A percentile compares a stretch with the other conserved stretches of the same genome.
Conservation (phyloP, 257 asterid genomes). For the Petunia axillaris region DNA sequence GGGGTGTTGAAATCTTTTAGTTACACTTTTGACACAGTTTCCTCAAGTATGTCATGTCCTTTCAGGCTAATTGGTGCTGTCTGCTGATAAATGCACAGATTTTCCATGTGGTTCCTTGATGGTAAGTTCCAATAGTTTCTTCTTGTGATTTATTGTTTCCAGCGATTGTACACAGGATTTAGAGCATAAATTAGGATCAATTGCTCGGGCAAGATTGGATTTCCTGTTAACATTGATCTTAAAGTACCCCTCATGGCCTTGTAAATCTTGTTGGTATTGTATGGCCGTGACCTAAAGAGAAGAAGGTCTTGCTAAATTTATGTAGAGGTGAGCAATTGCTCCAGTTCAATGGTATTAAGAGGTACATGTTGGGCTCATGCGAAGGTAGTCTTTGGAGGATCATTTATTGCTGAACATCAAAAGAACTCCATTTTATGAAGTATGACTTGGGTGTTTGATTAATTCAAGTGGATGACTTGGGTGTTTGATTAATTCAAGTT, state of each 20-base stretch:
- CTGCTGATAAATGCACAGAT: background rate
- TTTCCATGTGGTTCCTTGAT: background rate
- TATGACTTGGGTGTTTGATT: background rate
- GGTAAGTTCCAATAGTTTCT: slow-evolving; percentile 15
- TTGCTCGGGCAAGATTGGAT: background rate
- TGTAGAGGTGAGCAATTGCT: background rate
- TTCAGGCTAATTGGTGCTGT: slow-evolving; percentile 10
- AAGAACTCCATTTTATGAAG: background rate
- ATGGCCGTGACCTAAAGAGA: background rate
- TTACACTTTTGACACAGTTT: background rate
- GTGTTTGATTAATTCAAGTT: background rate
- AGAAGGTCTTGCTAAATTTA: background rate
- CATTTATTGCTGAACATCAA: background rate
- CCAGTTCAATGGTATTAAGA: background rate
- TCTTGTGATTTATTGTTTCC: background rate
- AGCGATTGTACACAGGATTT: background rate
- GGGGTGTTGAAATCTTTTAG: background rate
- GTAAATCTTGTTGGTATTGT: background rate
- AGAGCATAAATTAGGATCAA: background rate
- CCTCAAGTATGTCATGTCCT: slow-evolving; percentile 17
- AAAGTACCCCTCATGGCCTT: background rate
- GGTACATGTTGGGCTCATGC: slow-evolving; percentile 14
- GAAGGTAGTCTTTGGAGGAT: background rate
- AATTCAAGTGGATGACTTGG: background rate
- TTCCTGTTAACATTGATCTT: background rate